Conservation (phyloP, 2,329 filamentous ascomycete genomes). For the Coniochaeta hoffmannii region DNA sequence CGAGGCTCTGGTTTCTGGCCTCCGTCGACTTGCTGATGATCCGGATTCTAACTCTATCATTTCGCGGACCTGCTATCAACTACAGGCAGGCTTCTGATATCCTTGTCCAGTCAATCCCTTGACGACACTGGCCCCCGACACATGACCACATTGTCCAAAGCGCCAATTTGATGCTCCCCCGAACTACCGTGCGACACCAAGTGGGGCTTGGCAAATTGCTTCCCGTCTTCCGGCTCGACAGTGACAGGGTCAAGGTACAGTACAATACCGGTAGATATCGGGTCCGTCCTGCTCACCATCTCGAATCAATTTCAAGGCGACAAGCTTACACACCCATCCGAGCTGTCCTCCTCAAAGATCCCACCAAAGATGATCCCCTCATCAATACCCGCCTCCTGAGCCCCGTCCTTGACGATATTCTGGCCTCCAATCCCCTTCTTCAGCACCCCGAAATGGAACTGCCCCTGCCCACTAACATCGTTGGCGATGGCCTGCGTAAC, state of each 20-base stretch:
- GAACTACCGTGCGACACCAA: neutral
- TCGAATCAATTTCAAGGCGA: too few relatives aligned
- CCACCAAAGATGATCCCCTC: conserved; percentile 46
- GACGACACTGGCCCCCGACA: too few relatives aligned
- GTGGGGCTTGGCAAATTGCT: neutral
- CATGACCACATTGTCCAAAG: too few relatives aligned
- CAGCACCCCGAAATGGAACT: conserved; percentile 55
- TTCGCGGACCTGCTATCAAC: neutral
- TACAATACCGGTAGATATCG: too few relatives aligned
- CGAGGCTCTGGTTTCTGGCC: neutral
- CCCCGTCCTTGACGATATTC: conserved; percentile 39
- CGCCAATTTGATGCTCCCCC: neutral
- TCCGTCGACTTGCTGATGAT: neutral
- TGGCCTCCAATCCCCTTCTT: conserved; percentile 46
- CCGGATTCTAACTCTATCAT: neutral
- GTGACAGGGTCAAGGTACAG: too few relatives aligned
- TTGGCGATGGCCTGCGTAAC: conserved; percentile 39
- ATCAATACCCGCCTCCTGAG: conserved; percentile 38
- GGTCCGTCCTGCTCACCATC: too few relatives aligned
- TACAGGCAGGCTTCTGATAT: too few relatives aligned
- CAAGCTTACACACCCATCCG: conserved; percentile 28
- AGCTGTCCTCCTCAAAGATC: conserved; percentile 45
- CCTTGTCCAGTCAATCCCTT: neutral
- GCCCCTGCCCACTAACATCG: conserved; percentile 48
- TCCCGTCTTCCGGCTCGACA: neutral